Base-by-base conservation (phyloP, 1,284 basidiomycete species). In the Polyporus tsugae region DNA sequence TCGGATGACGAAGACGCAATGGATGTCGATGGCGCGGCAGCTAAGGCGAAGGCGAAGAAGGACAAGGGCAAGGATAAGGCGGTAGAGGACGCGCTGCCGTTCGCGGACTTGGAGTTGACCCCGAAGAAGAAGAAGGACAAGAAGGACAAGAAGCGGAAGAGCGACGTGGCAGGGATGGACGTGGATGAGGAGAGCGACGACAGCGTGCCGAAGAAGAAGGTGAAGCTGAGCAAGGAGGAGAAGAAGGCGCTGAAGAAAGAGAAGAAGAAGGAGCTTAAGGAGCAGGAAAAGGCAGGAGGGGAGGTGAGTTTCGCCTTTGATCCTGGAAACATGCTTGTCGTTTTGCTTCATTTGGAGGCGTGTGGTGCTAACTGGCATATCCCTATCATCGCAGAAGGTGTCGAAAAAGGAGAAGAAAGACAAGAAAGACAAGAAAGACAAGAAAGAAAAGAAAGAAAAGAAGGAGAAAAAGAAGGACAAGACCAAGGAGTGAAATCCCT, bases 181-280 rank as follows among this genome's bases (percentile, higher is more conserved):
- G 84, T 84, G 22, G 86, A 86, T n/a, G 84, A 82, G 59, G 68
- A 68, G 60, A 70, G 68, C 61, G 71, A 68, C 35, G 85, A 89
- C 65, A 86, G 85, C 70, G 83, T 82, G n/a, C 82, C 87, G 9
- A 74, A 81, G 68, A 94, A 93, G 82, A 93, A 92, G 81, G 83
- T 85, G 70, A 93, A 93, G 82, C 74, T 93, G 72, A 90, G 89
- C 55, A 94, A 94, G 81, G 92, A 94, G 81, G 71, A 72, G 71
- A 72, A 72, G 71, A 72, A 72, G 69, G 69, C 69, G 58, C 65
- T 72, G n/a, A 95, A 93, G 82, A 93, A 91, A 81, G 88, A 88
- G 60, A 88, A 91, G 82, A 93, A 93, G 70, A 81, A 87, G 79
- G 82, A 86, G 72, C 83, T 80, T 11, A 85, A 87, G 76, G 80